Base-by-base conservation (phyloP, 176 grass and related monocot species). In the Carex pumila region DNA sequence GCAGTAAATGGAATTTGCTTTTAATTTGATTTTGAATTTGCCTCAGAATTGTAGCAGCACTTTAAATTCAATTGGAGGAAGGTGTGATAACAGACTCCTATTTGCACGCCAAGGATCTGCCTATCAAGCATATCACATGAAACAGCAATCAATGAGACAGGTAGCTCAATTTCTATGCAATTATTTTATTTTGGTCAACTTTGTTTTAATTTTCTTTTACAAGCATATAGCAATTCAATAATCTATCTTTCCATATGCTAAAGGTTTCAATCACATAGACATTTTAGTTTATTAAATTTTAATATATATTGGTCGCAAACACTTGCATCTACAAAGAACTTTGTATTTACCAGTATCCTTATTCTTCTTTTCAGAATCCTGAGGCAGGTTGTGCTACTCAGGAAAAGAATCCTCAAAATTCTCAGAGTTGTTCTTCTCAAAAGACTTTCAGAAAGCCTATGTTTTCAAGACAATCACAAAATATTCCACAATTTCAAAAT, bases 11-110 rank as follows among this genome's bases (percentile, higher is more conserved):
- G 45, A 25, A 47, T 47, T 2, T 50, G 47, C 11, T 50, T 64
- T 75, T 5, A 12, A 10, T 49, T 75, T 39, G 37, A 39, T 6
- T 39, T 81, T 61, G 47, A 50, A 50, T 41, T 41, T 55, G 18
- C 12, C 60, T 74, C 85, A 88, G 86, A 88, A 60, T 34, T 88
- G 86, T 65, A 88, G 86, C 34, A 84, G 86, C 86, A 84, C 86
- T n/a, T 63, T 88, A 12, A 88, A 69, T 76, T 78, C 81, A 2
- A 47, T 79, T 2, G 29, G 50, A 61, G 43, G 47, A 43, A 81
- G 85, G 22, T 71, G 32, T 59, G 86, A 84, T 79, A 88, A 84
- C 62, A 47, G 47, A 70, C 55, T 88, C 81, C 60, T 88, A 43
- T 88, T 88, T 30, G 86, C 86, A 18, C 86, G 86, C 61, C 86